Evolutionary conservation across 75 land plant genomes (phyloP).

Genomic region (Isoetes taiwanensis): DNA sequence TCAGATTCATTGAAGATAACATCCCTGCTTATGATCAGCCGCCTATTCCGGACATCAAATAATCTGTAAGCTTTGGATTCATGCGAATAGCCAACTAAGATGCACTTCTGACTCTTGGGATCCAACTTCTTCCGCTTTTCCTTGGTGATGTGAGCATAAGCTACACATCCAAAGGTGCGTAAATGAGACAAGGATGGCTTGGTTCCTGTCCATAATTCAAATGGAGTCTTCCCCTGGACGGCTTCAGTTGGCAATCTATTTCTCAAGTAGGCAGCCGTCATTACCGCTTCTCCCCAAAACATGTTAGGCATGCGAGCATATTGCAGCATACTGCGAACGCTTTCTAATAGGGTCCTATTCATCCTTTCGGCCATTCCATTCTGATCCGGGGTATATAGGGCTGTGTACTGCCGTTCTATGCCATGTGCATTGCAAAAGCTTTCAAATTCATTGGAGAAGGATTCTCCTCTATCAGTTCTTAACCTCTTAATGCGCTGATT

Average conservation of each 20-base stretch:
- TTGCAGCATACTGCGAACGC: not conserved
- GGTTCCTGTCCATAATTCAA: not conserved
- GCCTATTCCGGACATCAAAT: not conserved
- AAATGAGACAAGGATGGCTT: not conserved
- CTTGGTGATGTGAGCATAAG: not conserved
- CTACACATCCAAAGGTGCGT: not conserved
- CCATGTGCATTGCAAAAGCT: not conserved
- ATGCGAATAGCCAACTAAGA: not conserved
- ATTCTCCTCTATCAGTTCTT: not conserved
- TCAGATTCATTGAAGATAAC: not conserved
- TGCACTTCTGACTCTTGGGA: not conserved
- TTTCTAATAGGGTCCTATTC: not conserved
- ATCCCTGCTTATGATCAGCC: not conserved
- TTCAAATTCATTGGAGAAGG: not conserved
- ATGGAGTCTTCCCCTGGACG: not conserved
- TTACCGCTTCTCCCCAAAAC: not conserved
- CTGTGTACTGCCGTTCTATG: not conserved
- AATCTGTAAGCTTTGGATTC: not conserved
- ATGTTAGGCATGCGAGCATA: not conserved
- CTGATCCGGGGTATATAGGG: not conserved
- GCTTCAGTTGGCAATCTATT: not conserved
- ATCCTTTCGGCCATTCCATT: constrained; percentile 1
- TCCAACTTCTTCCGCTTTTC: not conserved
- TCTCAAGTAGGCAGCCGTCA: not conserved
- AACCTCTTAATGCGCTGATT: not conserved